Evolutionary conservation across 1,139 yeast species (phyloP).

Genomic region (Geotrichum klebahnii): DNA sequence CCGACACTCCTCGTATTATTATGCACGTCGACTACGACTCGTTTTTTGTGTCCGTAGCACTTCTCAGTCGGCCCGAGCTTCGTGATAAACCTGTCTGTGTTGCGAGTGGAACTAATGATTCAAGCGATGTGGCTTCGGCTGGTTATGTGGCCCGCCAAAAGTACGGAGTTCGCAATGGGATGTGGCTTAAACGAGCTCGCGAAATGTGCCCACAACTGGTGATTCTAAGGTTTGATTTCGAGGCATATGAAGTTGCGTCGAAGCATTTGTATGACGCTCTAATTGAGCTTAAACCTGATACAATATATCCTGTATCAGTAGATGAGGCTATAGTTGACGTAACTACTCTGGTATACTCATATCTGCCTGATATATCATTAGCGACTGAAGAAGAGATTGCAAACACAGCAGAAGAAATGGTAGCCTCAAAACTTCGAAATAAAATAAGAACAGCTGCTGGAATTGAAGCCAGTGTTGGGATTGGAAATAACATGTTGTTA

Average conservation of each 20-base stretch:
- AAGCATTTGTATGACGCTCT: constrained; percentile 51
- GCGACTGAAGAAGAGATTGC: neutral
- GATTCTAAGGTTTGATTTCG: constrained; percentile 68
- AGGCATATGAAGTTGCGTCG: constrained; percentile 61
- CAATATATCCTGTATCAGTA: constrained; percentile 77
- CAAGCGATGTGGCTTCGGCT: constrained; percentile 84
- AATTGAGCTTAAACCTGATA: constrained; percentile 46
- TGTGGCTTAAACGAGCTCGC: constrained; percentile 75
- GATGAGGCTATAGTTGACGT: constrained; percentile 85
- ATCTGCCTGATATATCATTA: neutral
- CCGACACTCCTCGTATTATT: constrained; percentile 38
- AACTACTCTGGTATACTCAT: constrained; percentile 31
- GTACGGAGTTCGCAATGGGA: constrained; percentile 75
- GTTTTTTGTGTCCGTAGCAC: constrained; percentile 84
- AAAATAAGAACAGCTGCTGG: constrained; percentile 7
- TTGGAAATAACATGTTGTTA: constrained; percentile 62
- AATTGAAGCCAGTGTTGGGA: constrained; percentile 60
- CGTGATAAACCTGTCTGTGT: constrained; percentile 68
- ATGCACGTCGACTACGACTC: constrained; percentile 91
- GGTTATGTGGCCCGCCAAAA: constrained; percentile 71
- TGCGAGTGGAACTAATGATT: constrained; percentile 62
- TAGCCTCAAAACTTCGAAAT: constrained; percentile 14
- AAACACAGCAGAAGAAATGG: constrained; percentile 4
- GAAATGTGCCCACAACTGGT: constrained; percentile 60
- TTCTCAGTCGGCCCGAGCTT: constrained; percentile 51